Conservation (phyloP, 2,329 filamentous ascomycete species). For the Colletotrichum orbiculare region DNA sequence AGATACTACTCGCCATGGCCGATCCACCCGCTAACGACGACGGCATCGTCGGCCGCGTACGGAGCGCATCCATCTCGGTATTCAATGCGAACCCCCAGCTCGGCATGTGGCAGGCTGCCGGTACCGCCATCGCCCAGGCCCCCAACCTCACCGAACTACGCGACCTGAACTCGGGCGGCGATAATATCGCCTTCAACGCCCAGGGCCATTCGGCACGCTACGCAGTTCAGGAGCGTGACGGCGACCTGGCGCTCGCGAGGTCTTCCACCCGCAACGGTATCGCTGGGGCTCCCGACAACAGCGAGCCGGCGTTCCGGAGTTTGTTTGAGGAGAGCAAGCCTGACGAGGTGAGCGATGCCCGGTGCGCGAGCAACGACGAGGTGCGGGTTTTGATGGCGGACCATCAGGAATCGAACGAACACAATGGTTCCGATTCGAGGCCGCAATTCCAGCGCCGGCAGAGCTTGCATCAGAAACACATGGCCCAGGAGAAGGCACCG, state of each 20-base stretch:
- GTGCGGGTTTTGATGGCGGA: neutral
- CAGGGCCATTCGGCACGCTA: conserved; percentile 44
- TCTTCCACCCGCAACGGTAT: conserved; percentile 36
- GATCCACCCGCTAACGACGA: conserved; percentile 19
- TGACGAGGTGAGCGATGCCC: neutral
- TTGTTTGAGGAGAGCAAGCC: conserved; percentile 15
- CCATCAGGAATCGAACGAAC: neutral
- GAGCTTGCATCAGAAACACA: conserved; percentile 39
- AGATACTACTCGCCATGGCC: conserved; percentile 15
- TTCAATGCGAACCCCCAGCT: conserved; percentile 44
- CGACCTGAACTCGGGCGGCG: conserved; percentile 41
- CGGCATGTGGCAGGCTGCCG: conserved; percentile 45
- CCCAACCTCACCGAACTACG: conserved; percentile 44
- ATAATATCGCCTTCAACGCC: conserved; percentile 43
- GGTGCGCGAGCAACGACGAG: neutral
- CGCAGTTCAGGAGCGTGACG: conserved; percentile 40
- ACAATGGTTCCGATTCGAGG: neutral
- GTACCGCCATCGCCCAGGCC: conserved; percentile 45
- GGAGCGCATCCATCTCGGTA: conserved; percentile 42
- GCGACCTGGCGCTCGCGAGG: conserved; percentile 40
- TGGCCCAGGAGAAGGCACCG: conserved; percentile 39
- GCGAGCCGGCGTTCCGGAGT: conserved; percentile 13
- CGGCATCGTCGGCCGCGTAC: conserved; percentile 41
- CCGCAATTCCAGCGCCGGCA: conserved; percentile 36
- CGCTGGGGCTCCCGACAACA: conserved; percentile 19